Percentiles rank a stretch among this genome's conserved stretches.
phyloP scores from a whole-genome alignment of 352 stramenopile species.

The Globisporangium polare region DNA sequence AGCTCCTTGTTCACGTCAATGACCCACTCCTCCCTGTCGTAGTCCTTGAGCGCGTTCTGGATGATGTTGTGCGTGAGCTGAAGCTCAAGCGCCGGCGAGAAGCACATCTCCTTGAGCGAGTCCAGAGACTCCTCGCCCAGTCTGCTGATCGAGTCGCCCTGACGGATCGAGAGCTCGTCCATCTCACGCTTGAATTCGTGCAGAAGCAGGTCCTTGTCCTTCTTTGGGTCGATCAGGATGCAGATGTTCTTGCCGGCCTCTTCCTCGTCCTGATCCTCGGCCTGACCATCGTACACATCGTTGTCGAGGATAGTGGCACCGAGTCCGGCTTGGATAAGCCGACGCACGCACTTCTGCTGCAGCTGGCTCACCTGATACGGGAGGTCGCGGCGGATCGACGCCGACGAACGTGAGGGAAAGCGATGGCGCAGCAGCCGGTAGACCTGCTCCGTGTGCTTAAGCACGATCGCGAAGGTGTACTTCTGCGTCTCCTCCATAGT shows the following conservation, averaged over 20 bases:
- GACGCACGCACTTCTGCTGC: conserved; percentile 79
- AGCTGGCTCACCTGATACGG: conserved; percentile 63
- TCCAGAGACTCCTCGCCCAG: conserved; percentile 78
- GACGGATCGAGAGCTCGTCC: conserved; percentile 80
- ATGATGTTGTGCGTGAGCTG: conserved; percentile 89
- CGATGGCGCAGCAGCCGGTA: conserved; percentile 54
- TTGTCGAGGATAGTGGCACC: conserved; percentile 77
- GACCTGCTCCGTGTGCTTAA: conserved; percentile 80
- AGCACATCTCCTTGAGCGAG: conserved; percentile 79
- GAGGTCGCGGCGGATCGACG: conserved; percentile 67
- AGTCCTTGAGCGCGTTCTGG: conserved; percentile 81
- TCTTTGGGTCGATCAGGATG: conserved; percentile 80
- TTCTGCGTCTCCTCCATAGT: conserved; percentile 86
- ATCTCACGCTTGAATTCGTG: conserved; percentile 88
- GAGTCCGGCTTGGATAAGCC: conserved; percentile 75
- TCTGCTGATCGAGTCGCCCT: conserved; percentile 55
- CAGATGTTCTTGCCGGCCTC: conserved; percentile 68
- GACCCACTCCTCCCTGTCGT: conserved; percentile 87
- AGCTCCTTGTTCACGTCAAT: conserved; percentile 84
- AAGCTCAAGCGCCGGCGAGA: conserved; percentile 79
- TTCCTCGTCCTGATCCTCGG: conserved; percentile 38
- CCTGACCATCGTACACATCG: conserved; percentile 42
- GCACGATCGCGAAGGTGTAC: conserved; percentile 86
- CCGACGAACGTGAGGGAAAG: conserved; percentile 66
- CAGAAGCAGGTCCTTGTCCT: conserved; percentile 72